phyloP scores from a whole-genome alignment of 2,329 filamentous ascomycete genomes.

The Colletotrichum sp. region DNA sequence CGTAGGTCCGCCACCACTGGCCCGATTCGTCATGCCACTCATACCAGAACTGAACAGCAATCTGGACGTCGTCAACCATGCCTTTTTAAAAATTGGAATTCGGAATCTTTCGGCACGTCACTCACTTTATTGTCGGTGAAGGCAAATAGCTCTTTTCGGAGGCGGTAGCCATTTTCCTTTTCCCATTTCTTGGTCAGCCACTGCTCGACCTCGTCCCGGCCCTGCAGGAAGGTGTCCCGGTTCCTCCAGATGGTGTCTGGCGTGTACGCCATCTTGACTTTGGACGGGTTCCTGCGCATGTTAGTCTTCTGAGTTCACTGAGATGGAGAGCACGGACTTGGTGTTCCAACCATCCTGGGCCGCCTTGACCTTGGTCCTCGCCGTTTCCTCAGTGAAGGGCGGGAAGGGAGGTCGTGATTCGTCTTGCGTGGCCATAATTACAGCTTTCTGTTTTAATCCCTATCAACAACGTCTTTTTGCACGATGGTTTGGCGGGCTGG shows the following conservation, averaged over 20 bases:
- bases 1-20: slow-evolving; percentile 89
- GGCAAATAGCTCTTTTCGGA: slow-evolving; percentile 85
- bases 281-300: slow-evolving; percentile 61
- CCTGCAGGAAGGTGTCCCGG: slow-evolving; percentile 70
- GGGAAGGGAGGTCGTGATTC: slow-evolving; percentile 55
- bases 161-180: slow-evolving; percentile 71
- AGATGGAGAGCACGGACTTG: slow-evolving; percentile 49
- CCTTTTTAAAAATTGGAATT: background rate
- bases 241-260: slow-evolving; percentile 82
- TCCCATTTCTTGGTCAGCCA: slow-evolving; percentile 79
- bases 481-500: background rate
- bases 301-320: background rate
- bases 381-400: slow-evolving; percentile 76
- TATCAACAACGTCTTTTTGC: background rate
- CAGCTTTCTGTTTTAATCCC: background rate
- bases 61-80: slow-evolving; percentile 41
- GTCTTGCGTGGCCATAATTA: slow-evolving; percentile 2
- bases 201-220: slow-evolving; percentile 68
- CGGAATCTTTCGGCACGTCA: background rate
- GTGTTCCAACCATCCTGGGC: slow-evolving; percentile 87
- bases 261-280: slow-evolving; percentile 76
- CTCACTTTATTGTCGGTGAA: slow-evolving; percentile 69
- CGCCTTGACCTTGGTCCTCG: slow-evolving; percentile 78
- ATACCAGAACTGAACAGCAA: slow-evolving; percentile 92
- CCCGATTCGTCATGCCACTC: slow-evolving; percentile 74